Evolutionary conservation across 352 stramenopile genomes (phyloP).

Genomic region (Pythium folliculosum): DNA sequence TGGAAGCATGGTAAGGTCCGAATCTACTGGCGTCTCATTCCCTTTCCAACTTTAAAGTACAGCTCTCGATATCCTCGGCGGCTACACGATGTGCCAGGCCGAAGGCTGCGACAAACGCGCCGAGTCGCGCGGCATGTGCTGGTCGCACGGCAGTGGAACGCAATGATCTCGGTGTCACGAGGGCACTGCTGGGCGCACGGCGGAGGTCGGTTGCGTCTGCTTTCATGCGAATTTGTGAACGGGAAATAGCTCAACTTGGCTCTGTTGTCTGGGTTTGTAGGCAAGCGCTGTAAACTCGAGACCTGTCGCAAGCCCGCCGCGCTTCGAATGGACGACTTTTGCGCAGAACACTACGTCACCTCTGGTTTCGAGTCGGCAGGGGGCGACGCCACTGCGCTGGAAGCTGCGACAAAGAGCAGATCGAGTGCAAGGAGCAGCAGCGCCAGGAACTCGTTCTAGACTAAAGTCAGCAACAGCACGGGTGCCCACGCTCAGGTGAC

Average conservation of each 20-base stretch:
- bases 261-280: no score
- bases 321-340: conserved; percentile 54
- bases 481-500: no score
- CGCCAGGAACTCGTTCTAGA: no score
- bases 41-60: neutral
- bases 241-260: no score
- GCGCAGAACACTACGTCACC: conserved; percentile 47
- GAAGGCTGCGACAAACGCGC: conserved; percentile 31
- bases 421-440: no score
- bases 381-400: no score
- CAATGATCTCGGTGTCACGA: conserved; percentile 15
- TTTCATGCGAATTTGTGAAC: no score
- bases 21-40: no score
- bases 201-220: no score
- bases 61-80: neutral
- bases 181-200: conserved; percentile 13
- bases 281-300: conserved; percentile 10
- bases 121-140: conserved; percentile 29
- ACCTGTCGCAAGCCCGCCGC: conserved; percentile 44
- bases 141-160: conserved; percentile 26
- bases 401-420: no score
- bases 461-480: no score
- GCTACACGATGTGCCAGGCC: conserved; percentile 36
- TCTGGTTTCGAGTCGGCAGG: neutral
- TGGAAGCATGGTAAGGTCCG: conserved; percentile 44